phyloP scores from a whole-genome alignment of 306 rosid species.

The Quercus agrifolia region DNA sequence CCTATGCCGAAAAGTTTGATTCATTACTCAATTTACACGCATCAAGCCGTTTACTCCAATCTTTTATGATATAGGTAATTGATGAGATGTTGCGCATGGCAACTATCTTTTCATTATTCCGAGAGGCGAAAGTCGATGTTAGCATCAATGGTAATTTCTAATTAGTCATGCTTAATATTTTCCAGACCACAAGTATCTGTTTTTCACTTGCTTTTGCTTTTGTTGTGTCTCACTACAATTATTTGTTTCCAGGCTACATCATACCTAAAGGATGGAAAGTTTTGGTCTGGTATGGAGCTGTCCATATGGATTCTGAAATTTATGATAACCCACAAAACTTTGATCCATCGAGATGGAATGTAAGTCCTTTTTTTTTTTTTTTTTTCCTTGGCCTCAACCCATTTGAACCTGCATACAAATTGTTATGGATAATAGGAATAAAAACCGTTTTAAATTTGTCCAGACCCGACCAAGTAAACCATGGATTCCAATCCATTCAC shows the following conservation, averaged over 20 bases:
- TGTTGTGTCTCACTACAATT: neutral
- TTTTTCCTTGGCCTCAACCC: no score
- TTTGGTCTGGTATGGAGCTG: slow-evolving; percentile 23
- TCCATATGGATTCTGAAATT: slow-evolving; percentile 30
- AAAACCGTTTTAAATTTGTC: no score
- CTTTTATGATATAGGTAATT: slow-evolving; percentile 14
- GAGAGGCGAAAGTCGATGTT: slow-evolving; percentile 38
- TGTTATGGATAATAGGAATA: no score
- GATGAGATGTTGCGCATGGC: slow-evolving; percentile 27
- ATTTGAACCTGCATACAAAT: no score
- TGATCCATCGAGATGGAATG: slow-evolving; percentile 36
- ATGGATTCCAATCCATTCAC: no score
- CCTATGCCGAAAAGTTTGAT: no score
- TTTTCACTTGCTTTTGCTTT: no score
- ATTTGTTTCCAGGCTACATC: slow-evolving; percentile 13
- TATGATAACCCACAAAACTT: slow-evolving; percentile 25
- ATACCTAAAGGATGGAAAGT: slow-evolving; percentile 38
- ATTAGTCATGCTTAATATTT: neutral
- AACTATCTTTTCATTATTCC: slow-evolving; percentile 4
- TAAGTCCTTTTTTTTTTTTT: neutral
- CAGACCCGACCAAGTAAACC: no score
- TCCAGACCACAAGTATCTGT: no score
- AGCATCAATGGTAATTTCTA: slow-evolving; percentile 13
- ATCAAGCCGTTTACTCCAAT: neutral
- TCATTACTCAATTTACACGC: neutral